Conservation (phyloP, 2,329 filamentous ascomycete genomes). For the Ceratocystis variospora region DNA sequence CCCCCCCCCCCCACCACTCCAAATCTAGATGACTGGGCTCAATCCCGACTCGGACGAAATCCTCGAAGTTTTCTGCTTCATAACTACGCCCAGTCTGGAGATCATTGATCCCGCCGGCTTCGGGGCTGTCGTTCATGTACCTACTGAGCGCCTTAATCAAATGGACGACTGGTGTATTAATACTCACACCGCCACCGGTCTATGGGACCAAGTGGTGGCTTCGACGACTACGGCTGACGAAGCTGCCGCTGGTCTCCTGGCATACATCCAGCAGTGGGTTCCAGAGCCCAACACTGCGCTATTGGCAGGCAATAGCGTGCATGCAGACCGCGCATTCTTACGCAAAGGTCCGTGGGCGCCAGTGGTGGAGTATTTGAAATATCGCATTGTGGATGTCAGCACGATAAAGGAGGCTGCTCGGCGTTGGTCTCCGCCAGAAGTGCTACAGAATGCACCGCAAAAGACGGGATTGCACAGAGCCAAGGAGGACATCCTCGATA, state of each 20-base stretch:
- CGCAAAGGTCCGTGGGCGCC: constrained; percentile 56
- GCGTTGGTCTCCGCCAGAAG: constrained; percentile 57
- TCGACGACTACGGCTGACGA: constrained; percentile 51
- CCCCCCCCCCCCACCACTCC: background rate
- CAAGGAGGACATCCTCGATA: constrained; percentile 81
- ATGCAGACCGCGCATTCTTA: constrained; percentile 77
- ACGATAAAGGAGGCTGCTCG: constrained; percentile 78
- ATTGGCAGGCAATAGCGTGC: constrained; percentile 84
- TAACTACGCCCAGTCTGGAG: constrained; percentile 69
- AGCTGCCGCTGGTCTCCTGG: constrained; percentile 58
- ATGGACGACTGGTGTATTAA: constrained; percentile 85
- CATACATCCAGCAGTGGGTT: constrained; percentile 61
- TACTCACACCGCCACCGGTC: constrained; percentile 67
- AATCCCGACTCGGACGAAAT: constrained; percentile 68
- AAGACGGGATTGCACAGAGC: constrained; percentile 75
- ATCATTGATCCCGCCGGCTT: constrained; percentile 65
- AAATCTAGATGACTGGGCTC: constrained; percentile 65
- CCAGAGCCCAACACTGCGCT: constrained; percentile 54
- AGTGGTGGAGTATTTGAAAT: constrained; percentile 66
- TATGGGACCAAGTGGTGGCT: constrained; percentile 45
- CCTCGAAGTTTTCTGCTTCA: constrained; percentile 80
- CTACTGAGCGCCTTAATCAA: constrained; percentile 51
- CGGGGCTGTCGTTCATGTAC: constrained; percentile 65
- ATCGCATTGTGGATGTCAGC: constrained; percentile 86
- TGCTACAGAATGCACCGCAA: constrained; percentile 47